Conservation (phyloP, 768 basidiomycete genomes). For the Kwoniella pini region DNA sequence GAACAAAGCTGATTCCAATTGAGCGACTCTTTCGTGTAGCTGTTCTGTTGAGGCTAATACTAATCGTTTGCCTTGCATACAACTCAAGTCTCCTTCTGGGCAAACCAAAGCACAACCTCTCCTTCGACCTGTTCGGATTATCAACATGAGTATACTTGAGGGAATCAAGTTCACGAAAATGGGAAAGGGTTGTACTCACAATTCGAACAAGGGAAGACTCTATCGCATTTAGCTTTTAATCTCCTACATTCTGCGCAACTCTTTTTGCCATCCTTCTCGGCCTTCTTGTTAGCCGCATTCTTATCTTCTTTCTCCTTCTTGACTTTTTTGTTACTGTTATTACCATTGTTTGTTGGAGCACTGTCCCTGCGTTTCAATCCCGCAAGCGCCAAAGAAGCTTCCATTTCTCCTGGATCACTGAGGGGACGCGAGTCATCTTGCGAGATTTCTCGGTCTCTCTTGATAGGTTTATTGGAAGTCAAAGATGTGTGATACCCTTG, state of each 20-base stretch:
- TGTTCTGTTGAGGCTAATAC: slow-evolving; percentile 49
- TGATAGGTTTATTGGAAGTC: neutral
- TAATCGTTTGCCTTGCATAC: slow-evolving; percentile 50
- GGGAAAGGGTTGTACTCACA: slow-evolving; percentile 30
- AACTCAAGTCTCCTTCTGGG: slow-evolving; percentile 47
- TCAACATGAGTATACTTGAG: neutral
- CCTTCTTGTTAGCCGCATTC: slow-evolving; percentile 19
- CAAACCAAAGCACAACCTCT: slow-evolving; percentile 46
- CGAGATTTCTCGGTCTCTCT: slow-evolving; percentile 3
- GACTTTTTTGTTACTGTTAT: slow-evolving; percentile 8
- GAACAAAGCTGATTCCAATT: slow-evolving; percentile 45
- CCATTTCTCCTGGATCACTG: slow-evolving; percentile 28
- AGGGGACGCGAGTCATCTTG: slow-evolving; percentile 3
- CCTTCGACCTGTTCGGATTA: slow-evolving; percentile 37
- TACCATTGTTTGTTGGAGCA: neutral
- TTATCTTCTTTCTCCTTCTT: slow-evolving; percentile 25
- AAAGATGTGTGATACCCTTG: neutral
- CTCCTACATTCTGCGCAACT: slow-evolving; percentile 49
- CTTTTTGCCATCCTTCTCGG: slow-evolving; percentile 32
- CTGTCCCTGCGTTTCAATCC: slow-evolving; percentile 27
- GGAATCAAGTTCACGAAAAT: neutral
- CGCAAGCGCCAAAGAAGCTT: slow-evolving; percentile 30
- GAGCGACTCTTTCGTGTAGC: slow-evolving; percentile 45
- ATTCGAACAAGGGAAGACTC: slow-evolving; percentile 48
- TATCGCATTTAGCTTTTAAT: slow-evolving; percentile 48